These are phyloP conservation scores for Nicotiana attenuata DNA, from an alignment of 257 asterid species.

Conservation along the genomic window DNA sequence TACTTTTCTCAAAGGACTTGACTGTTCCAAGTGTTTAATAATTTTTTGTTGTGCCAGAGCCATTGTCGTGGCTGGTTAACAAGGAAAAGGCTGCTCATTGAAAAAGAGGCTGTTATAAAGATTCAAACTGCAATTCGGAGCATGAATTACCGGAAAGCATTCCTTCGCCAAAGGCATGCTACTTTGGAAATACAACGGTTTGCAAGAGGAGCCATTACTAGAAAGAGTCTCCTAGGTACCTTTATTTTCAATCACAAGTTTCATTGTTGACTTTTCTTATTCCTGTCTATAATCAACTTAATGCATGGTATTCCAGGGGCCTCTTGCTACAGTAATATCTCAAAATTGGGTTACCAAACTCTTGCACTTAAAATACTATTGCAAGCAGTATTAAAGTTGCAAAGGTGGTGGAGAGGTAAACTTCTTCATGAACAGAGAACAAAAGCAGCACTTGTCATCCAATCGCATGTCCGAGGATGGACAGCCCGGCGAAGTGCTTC, in stretches of 20 bases:
- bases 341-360: slow-evolving; percentile 19
- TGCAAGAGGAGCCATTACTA: slow-evolving; percentile 56
- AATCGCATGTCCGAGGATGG: slow-evolving; percentile 70
- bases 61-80: slow-evolving; percentile 62
- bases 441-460: slow-evolving; percentile 56
- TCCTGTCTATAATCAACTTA: slow-evolving; percentile 1
- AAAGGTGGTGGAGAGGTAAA: slow-evolving; percentile 76
- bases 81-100: slow-evolving; percentile 45
- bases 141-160: slow-evolving; percentile 39
- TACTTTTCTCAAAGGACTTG: not conserved
- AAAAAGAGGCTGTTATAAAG: slow-evolving; percentile 47
- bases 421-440: slow-evolving; percentile 30
- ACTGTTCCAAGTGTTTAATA: not conserved
- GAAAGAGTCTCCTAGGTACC: slow-evolving; percentile 68
- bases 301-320: slow-evolving; percentile 41
- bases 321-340: slow-evolving; percentile 26
- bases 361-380: slow-evolving; percentile 42
- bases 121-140: slow-evolving; percentile 57
- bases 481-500: slow-evolving; percentile 36
- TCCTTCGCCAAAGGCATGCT: slow-evolving; percentile 39
- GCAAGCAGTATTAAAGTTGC: slow-evolving; percentile 58
- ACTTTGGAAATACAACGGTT: slow-evolving; percentile 59
- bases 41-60: slow-evolving; percentile 39
- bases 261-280: not conserved
- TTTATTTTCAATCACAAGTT: not conserved